Conservation (phyloP, 1,284 basidiomycete species). For the Leccinum cinnamomeum region DNA sequence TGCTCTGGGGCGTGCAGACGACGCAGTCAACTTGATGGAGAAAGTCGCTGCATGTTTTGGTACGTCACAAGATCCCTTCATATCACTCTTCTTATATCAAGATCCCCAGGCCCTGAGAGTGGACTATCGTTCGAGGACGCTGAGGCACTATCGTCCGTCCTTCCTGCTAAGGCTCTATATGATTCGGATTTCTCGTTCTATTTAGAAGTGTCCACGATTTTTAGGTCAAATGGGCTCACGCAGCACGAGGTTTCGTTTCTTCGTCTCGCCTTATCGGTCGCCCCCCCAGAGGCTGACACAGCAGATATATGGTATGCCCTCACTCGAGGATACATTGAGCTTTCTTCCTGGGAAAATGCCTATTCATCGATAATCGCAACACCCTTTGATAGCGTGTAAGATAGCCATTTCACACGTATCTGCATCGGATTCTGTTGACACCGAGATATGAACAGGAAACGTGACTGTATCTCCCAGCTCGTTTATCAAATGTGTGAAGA, state of each 20-base stretch:
- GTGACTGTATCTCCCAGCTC: constrained; percentile 77
- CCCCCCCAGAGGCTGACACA: constrained; percentile 53
- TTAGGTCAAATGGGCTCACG: constrained; percentile 58
- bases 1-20: constrained; percentile 69
- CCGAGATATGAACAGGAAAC: constrained; percentile 53
- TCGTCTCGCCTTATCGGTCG: constrained; percentile 72
- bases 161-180: constrained; percentile 58
- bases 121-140: constrained; percentile 59
- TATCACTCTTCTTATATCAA: constrained; percentile 12
- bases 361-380: constrained; percentile 75
- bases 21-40: constrained; percentile 71
- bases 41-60: constrained; percentile 78
- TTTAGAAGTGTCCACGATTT: constrained; percentile 71
- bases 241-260: constrained; percentile 73
- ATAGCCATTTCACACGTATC: constrained; percentile 22
- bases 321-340: constrained; percentile 74
- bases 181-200: constrained; percentile 75
- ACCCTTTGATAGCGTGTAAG: constrained; percentile 78
- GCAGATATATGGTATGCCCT: constrained; percentile 74
- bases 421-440: constrained; percentile 9
- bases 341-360: constrained; percentile 81
- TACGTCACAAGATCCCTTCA: constrained; percentile 34
- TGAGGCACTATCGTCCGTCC: constrained; percentile 59
- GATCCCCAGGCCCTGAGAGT: constrained; percentile 49
- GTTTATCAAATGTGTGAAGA: constrained; percentile 94